Percentiles rank a stretch among this genome's conserved stretches.
phyloP scores from a whole-genome alignment of 805 yeast genomes.

The Saturnispora ahearnii region DNA sequence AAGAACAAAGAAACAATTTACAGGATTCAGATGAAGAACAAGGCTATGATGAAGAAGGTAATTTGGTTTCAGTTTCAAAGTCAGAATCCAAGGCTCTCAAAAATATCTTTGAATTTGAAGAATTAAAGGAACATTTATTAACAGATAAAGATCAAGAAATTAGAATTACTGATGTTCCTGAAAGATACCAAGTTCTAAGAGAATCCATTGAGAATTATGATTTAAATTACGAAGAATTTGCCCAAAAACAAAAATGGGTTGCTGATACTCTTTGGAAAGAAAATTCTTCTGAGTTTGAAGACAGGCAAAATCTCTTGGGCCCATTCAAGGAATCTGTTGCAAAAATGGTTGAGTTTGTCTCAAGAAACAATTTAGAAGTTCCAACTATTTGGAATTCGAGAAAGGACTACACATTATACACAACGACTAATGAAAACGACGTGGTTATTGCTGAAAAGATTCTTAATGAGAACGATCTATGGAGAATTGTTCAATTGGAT shows the following conservation, averaged over 20 bases:
- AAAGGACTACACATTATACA: slow-evolving; percentile 70
- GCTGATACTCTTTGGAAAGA: slow-evolving; percentile 52
- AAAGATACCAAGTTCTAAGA: slow-evolving; percentile 77
- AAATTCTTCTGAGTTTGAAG: slow-evolving; percentile 38
- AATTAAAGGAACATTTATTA: slow-evolving; percentile 79
- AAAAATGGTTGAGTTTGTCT: slow-evolving; percentile 59
- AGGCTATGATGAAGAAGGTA: slow-evolving; percentile 32
- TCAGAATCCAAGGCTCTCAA: slow-evolving; percentile 48
- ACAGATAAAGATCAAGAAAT: slow-evolving; percentile 88
- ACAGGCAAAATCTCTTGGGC: slow-evolving; percentile 31
- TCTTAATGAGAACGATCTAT: slow-evolving; percentile 74
- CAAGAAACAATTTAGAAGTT: slow-evolving; percentile 76
- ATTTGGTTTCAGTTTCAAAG: slow-evolving; percentile 24
- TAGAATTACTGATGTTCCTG: slow-evolving; percentile 83
- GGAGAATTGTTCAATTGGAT: slow-evolving; percentile 85
- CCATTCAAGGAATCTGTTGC: slow-evolving; percentile 60
- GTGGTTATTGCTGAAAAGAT: slow-evolving; percentile 42
- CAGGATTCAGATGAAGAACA: slow-evolving; percentile 25
- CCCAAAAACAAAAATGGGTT: slow-evolving; percentile 73
- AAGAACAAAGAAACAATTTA: slow-evolving; percentile 44
- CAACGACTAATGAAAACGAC: slow-evolving; percentile 32
- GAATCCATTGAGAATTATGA: slow-evolving; percentile 58
- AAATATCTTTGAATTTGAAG: slow-evolving; percentile 92
- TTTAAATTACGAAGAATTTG: slow-evolving; percentile 59
- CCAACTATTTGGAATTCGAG: slow-evolving; percentile 95